Percentiles rank a stretch among this genome's conserved stretches.
These are phyloP conservation scores for Yarrowia bubula DNA, from an alignment of 805 yeast genomes.

Conservation along the genomic window DNA sequence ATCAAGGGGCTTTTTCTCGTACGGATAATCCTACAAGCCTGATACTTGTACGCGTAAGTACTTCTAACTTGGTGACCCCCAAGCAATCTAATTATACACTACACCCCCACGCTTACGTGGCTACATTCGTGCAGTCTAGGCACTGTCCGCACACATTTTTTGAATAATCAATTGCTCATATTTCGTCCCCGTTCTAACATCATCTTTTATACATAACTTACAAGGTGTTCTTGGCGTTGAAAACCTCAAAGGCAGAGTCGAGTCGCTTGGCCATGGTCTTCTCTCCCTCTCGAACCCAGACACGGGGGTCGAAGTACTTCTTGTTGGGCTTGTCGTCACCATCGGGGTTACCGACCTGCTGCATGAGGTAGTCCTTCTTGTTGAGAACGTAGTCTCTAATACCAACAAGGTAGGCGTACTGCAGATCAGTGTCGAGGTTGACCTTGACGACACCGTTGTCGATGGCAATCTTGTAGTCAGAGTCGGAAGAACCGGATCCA, in stretches of 20 bases:
- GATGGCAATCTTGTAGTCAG: conserved; percentile 90
- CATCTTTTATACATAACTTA: conserved; percentile 31
- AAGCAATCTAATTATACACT: no score
- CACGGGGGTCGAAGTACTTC: conserved; percentile 99
- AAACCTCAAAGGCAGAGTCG: conserved; percentile 74
- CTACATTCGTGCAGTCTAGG: not conserved
- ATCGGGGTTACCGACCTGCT: conserved; percentile 98
- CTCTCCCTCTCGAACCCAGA: conserved; percentile 99
- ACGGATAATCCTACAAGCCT: no score
- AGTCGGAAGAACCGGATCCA: conserved; percentile 96
- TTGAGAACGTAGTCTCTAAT: conserved; percentile 93
- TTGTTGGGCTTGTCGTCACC: conserved; percentile 99
- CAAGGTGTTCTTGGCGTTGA: conserved; percentile 50
- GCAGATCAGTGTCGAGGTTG: conserved; percentile 98
- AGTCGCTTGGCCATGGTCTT: conserved; percentile 93
- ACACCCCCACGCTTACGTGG: not conserved
- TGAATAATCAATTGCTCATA: conserved; percentile 24
- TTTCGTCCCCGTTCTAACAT: conserved; percentile 21
- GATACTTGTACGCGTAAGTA: no score
- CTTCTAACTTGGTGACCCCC: not conserved
- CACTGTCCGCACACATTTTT: not conserved
- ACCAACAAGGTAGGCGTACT: conserved; percentile 95
- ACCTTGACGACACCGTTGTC: conserved; percentile 96
- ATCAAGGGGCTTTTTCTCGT: no score
- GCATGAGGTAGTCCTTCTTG: conserved; percentile 90